phyloP scores from a whole-genome alignment of 2,329 filamentous ascomycete species.

The Penicillium frequentans region DNA sequence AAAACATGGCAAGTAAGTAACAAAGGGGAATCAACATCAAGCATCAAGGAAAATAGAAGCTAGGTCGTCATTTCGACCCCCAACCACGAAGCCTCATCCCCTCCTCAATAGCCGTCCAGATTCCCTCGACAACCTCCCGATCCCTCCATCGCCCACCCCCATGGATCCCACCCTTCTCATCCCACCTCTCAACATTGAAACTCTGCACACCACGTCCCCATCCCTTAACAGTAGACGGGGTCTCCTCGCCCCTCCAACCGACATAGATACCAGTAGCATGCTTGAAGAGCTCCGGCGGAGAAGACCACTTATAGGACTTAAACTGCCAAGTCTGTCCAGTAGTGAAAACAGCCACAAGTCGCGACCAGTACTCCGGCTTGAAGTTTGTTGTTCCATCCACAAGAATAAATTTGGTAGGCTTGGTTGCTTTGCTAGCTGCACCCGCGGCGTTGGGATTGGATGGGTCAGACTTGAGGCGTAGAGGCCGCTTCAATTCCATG shows the following conservation, averaged over 20 bases:
- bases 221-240: constrained; percentile 73
- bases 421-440: constrained; percentile 39
- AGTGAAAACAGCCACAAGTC: constrained; percentile 94
- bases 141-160: constrained; percentile 69
- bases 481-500: constrained; percentile 76
- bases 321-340: constrained; percentile 99
- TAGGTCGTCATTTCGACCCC: constrained; percentile 41
- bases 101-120: constrained; percentile 86
- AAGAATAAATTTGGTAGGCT: constrained; percentile 87
- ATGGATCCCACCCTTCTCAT: constrained; percentile 44
- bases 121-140: constrained; percentile 85
- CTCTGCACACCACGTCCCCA: constrained; percentile 85
- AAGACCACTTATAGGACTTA: constrained; percentile 95
- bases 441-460: constrained; percentile 24
- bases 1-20: background rate
- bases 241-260: constrained; percentile 82
- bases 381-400: constrained; percentile 93
- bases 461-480: constrained; percentile 56
- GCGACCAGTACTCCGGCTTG: constrained; percentile 96
- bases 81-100: constrained; percentile 86
- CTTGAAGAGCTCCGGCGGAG: constrained; percentile 82
- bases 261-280: constrained; percentile 86
- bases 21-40: background rate
- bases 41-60: background rate
- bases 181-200: constrained; percentile 83